Conservation (phyloP, 495 filamentous ascomycete species). For the Lentithecium fluviatile region DNA sequence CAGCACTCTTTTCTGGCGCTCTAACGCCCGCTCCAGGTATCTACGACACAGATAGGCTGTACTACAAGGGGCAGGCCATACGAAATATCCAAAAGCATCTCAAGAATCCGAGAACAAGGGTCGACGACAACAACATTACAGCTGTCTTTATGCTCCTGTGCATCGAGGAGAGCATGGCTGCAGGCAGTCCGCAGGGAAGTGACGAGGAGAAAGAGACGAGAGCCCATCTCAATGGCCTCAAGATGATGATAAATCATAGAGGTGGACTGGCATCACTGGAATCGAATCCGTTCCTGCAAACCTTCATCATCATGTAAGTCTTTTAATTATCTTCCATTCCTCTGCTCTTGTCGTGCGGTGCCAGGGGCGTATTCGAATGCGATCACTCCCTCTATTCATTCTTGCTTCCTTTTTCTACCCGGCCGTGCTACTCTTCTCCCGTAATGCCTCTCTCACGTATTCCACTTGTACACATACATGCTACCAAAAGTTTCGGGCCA, state of each 20-base stretch:
- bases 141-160: constrained; percentile 38
- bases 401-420: neutral
- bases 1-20: constrained; percentile 29
- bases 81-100: constrained; percentile 33
- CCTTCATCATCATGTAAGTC: constrained; percentile 38
- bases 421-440: too few species aligned
- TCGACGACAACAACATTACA: constrained; percentile 37
- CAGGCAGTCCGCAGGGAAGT: constrained; percentile 6
- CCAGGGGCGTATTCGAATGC: neutral
- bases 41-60: constrained; percentile 17
- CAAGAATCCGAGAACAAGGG: constrained; percentile 18
- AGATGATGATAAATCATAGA: constrained; percentile 36
- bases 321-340: constrained; percentile 14
- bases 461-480: too few species aligned
- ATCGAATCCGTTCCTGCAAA: constrained; percentile 36
- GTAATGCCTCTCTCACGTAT: neutral
- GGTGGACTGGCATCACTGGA: constrained; percentile 32
- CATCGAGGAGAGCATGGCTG: constrained; percentile 36
- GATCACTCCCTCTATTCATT: neutral
- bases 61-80: constrained; percentile 34
- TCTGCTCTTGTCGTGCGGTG: too few species aligned
- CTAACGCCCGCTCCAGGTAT: constrained; percentile 23
- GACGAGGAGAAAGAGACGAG: constrained; percentile 17
- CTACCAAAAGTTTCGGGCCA: too few species aligned
- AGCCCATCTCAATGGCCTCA: constrained; percentile 37